Evolutionary conservation across 2,329 filamentous ascomycete species (phyloP).

Genomic region (Diaporthe sp.): DNA sequence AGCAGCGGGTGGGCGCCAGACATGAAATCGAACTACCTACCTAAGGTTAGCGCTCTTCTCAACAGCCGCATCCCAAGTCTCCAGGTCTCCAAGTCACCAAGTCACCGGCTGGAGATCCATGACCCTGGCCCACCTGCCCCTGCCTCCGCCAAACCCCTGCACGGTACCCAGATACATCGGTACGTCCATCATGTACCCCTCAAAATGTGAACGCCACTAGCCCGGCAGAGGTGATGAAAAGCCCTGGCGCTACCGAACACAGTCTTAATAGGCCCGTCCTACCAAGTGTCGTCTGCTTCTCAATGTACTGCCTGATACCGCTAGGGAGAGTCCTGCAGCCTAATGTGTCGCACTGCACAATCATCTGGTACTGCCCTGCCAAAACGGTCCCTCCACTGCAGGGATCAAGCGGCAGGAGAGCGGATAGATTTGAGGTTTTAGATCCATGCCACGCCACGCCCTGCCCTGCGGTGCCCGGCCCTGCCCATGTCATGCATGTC

Average conservation of each 20-base stretch:
- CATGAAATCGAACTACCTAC: slow-evolving; percentile 22
- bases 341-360: not conserved
- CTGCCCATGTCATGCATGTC: slow-evolving; percentile 27
- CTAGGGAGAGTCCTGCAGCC: not conserved
- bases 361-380: not conserved
- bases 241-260: not conserved
- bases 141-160: not conserved
- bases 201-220: not conserved
- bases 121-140: slow-evolving; percentile 23
- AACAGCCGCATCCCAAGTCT: slow-evolving; percentile 29
- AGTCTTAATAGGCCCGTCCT: not conserved
- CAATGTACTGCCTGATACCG: not conserved
- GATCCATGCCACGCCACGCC: slow-evolving; percentile 28
- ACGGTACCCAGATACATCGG: not conserved
- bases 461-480: not conserved
- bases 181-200: not conserved
- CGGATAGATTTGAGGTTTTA: slow-evolving; percentile 30
- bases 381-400: not conserved
- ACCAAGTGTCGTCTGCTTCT: not conserved
- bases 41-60: slow-evolving; percentile 1
- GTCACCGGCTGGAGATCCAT: slow-evolving; percentile 15
- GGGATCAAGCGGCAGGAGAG: slow-evolving; percentile 16
- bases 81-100: slow-evolving; percentile 13
- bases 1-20: slow-evolving; percentile 15
- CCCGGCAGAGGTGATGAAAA: not conserved